phyloP scores from a whole-genome alignment of 202 grass and related monocot genomes.

The Zoysia matrella region DNA sequence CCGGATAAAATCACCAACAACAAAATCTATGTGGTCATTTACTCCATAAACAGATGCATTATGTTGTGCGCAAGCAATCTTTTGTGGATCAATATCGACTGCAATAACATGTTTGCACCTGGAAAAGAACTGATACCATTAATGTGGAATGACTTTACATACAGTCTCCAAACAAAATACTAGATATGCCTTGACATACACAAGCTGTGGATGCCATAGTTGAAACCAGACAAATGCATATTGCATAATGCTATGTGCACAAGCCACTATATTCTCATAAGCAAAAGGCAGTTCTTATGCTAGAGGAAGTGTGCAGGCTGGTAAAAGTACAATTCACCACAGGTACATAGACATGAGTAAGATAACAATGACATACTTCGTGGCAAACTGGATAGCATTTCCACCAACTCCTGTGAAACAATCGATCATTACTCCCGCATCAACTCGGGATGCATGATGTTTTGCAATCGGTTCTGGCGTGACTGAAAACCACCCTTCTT shows the following conservation, averaged over 20 bases:
- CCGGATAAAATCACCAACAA: constrained; percentile 76
- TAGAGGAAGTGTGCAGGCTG: neutral
- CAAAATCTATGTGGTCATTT: constrained; percentile 77
- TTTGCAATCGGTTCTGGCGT: constrained; percentile 91
- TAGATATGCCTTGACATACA: neutral
- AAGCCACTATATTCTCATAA: neutral
- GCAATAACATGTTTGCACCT: constrained; percentile 94
- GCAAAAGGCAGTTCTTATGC: neutral
- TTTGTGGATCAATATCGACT: constrained; percentile 93
- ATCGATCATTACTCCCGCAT: constrained; percentile 65
- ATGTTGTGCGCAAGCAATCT: constrained; percentile 76
- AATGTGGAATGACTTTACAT: constrained; percentile 11
- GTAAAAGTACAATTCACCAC: constrained; percentile 28
- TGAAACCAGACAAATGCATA: constrained; percentile 11
- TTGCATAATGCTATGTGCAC: neutral
- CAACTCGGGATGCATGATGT: constrained; percentile 85
- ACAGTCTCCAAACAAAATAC: neutral
- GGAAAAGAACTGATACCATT: constrained; percentile 27
- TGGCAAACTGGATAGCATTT: constrained; percentile 96
- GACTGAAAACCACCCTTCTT: constrained; percentile 99
- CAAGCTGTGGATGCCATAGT: neutral
- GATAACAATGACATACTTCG: constrained; percentile 54
- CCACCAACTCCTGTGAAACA: constrained; percentile 92
- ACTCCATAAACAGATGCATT: constrained; percentile 95
- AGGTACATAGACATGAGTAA: constrained; percentile 28